phyloP scores from a whole-genome alignment of 768 basidiomycete genomes.

The Naganishia antarctica region DNA sequence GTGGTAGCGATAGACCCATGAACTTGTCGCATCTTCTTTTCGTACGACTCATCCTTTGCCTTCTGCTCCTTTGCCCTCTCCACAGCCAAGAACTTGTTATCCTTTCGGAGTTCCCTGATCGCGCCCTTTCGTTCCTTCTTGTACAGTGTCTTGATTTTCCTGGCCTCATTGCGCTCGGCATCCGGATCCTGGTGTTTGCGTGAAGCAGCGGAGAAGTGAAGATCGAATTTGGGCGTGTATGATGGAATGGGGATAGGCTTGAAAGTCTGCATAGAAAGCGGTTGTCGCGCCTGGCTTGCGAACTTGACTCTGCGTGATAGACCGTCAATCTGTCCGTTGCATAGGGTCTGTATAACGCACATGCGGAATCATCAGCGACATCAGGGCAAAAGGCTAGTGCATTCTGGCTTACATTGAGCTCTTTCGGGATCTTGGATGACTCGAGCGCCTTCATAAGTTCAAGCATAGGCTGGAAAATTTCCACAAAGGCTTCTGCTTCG shows the following conservation, averaged over 20 bases:
- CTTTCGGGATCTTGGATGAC: slow-evolving; percentile 52
- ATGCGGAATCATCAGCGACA: not conserved
- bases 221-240: slow-evolving; percentile 89
- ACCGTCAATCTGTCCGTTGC: slow-evolving; percentile 18
- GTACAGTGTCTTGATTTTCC: slow-evolving; percentile 79
- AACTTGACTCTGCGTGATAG: slow-evolving; percentile 54
- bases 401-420: slow-evolving; percentile 56
- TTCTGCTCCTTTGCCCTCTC: slow-evolving; percentile 78
- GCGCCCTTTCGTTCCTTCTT: slow-evolving; percentile 97
- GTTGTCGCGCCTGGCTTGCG: slow-evolving; percentile 64
- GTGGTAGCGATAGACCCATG: slow-evolving; percentile 56
- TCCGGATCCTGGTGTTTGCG: slow-evolving; percentile 74
- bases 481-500: slow-evolving; percentile 65
- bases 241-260: slow-evolving; percentile 93
- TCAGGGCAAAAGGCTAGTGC: not conserved
- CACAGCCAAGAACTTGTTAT: slow-evolving; percentile 82
- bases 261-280: slow-evolving; percentile 80
- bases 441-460: slow-evolving; percentile 60
- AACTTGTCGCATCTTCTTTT: slow-evolving; percentile 74
- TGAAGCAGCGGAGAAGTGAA: slow-evolving; percentile 47
- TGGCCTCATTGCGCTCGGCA: slow-evolving; percentile 75
- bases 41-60: slow-evolving; percentile 78
- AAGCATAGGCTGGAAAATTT: slow-evolving; percentile 68
- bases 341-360: not conserved
- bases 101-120: slow-evolving; percentile 90